Evolutionary conservation across 306 rosid species (phyloP).

Genomic region (Vigna angularis): DNA sequence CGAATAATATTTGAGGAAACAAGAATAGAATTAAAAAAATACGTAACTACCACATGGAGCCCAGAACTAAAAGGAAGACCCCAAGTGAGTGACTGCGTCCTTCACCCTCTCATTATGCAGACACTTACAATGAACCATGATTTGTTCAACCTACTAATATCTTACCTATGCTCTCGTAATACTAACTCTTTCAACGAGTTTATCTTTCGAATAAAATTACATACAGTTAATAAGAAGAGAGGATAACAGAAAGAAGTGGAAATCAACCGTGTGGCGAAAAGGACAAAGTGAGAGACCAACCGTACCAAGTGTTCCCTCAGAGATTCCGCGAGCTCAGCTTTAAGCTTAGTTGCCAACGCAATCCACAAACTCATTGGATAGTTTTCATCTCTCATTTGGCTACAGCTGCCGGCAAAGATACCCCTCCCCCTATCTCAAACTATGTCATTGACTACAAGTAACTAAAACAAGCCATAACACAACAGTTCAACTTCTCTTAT

Average conservation of each 20-base stretch:
- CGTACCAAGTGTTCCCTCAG: constrained; percentile 27
- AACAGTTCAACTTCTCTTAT: neutral
- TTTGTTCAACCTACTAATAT: constrained; percentile 14
- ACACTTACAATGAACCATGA: constrained; percentile 33
- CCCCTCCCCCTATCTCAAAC: neutral
- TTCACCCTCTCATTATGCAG: constrained; percentile 4
- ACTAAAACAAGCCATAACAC: neutral
- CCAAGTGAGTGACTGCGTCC: constrained; percentile 22
- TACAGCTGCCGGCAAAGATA: constrained; percentile 18
- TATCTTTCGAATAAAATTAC: neutral
- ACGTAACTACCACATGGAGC: neutral
- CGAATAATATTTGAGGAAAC: neutral
- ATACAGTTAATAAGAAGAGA: neutral
- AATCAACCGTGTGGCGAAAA: neutral
- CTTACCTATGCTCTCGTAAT: constrained; percentile 15
- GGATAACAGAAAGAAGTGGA: neutral
- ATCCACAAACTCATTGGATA: constrained; percentile 33
- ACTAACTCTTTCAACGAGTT: neutral
- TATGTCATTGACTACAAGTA: constrained; percentile 9
- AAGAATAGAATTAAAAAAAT: neutral
- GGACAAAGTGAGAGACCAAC: neutral
- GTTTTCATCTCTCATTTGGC: constrained; percentile 20
- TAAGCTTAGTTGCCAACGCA: constrained; percentile 32
- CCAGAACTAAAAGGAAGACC: neutral
- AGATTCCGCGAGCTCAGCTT: neutral